Percentiles rank a stretch among this genome's conserved stretches.
Evolutionary conservation across 176 grass and related monocot genomes (phyloP).

Genomic region (Thinopyrum elongatum): DNA sequence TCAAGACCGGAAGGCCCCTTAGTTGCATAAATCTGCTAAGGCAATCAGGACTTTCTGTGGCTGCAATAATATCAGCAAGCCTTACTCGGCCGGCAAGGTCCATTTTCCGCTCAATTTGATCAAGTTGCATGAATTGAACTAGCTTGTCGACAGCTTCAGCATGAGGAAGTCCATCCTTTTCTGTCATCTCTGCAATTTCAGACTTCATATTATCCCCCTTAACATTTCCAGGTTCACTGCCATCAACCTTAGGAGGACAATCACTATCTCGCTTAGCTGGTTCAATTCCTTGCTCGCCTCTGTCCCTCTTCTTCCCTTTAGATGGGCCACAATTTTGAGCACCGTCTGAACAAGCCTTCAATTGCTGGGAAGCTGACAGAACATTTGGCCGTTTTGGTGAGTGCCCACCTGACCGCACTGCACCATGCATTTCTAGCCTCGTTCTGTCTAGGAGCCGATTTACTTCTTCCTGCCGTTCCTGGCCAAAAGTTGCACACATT

Average conservation of each 20-base stretch:
- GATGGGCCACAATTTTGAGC: conserved; percentile 56
- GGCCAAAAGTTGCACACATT: conserved; percentile 33
- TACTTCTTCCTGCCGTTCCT: conserved; percentile 93
- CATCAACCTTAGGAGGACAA: conserved; percentile 48
- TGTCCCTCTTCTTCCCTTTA: conserved; percentile 89
- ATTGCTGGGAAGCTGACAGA: conserved; percentile 56
- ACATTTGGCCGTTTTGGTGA: conserved; percentile 71
- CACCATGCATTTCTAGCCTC: conserved; percentile 89
- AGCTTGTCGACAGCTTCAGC: conserved; percentile 76
- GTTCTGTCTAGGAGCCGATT: conserved; percentile 67
- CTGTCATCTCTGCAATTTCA: conserved; percentile 64
- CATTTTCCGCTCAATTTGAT: conserved; percentile 69
- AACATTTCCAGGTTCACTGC: conserved; percentile 47
- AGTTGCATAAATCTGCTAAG: conserved; percentile 78
- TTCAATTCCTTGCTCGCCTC: conserved; percentile 61
- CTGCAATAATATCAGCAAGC: conserved; percentile 76
- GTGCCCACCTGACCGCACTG: conserved; percentile 70
- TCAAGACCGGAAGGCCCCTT: conserved; percentile 71
- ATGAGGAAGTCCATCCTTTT: conserved; percentile 69
- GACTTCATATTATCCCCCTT: conserved; percentile 58
- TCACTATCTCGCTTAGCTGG: conserved; percentile 57
- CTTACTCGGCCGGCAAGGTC: conserved; percentile 59
- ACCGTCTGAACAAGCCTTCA: conserved; percentile 57
- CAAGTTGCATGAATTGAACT: conserved; percentile 71
- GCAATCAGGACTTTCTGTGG: conserved; percentile 66